These are phyloP conservation scores for Elongisporangium prolatum DNA, from an alignment of 352 stramenopile genomes.

Conservation along the genomic window DNA sequence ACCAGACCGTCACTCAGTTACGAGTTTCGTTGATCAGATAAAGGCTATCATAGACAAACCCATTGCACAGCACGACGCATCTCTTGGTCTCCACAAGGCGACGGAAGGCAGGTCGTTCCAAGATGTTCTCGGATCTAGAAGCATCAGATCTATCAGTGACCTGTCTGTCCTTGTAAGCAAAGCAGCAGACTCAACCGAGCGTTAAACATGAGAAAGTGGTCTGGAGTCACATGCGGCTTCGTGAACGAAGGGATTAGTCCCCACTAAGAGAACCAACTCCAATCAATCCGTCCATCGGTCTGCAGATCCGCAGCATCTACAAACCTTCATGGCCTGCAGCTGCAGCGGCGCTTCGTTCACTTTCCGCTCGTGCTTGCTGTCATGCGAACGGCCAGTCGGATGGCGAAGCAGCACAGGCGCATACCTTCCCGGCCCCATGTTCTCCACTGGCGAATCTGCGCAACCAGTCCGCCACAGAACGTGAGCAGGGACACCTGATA, in stretches of 20 bases:
- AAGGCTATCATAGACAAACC: slow-evolving; percentile 21
- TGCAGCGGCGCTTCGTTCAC: slow-evolving; percentile 12
- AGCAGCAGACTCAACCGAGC: too few relatives aligned
- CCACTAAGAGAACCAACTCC: slow-evolving; percentile 37
- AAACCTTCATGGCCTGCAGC: slow-evolving; percentile 64
- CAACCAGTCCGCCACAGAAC: neutral
- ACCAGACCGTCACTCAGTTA: neutral
- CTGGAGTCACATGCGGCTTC: slow-evolving; percentile 64
- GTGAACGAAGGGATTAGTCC: slow-evolving; percentile 78
- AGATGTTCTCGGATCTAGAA: slow-evolving; percentile 68
- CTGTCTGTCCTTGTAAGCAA: too few relatives aligned
- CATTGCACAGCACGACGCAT: slow-evolving; percentile 83
- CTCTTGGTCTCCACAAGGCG: slow-evolving; percentile 65
- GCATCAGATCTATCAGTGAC: too few relatives aligned
- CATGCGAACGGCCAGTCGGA: neutral
- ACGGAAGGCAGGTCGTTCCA: slow-evolving; percentile 67
- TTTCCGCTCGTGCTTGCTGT: slow-evolving; percentile 3
- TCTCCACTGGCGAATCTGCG: slow-evolving; percentile 68
- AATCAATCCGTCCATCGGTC: slow-evolving; percentile 1
- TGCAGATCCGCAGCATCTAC: slow-evolving; percentile 6
- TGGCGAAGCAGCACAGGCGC: slow-evolving; percentile 41
- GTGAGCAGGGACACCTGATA: slow-evolving; percentile 4
- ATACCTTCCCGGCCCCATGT: slow-evolving; percentile 72
- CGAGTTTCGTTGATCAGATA: neutral
- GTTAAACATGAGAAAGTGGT: slow-evolving; percentile 88